A percentile compares a stretch with the other conserved stretches of the same genome.
Evolutionary conservation across 2,329 filamentous ascomycete species (phyloP).

Genomic region (Aspergillus piperis): DNA sequence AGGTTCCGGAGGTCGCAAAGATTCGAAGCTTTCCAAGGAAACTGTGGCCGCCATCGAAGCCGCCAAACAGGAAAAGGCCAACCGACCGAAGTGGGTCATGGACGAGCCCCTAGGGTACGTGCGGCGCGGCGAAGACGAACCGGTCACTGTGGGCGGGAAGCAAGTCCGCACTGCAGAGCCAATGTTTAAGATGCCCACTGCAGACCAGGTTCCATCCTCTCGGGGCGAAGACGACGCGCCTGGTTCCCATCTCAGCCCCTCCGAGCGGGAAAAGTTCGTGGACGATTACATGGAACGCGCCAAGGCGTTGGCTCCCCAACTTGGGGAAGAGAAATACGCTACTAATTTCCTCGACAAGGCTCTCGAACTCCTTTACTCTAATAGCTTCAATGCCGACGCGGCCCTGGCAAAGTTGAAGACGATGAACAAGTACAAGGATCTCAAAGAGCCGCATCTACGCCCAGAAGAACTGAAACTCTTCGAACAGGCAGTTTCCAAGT

Average conservation of each 20-base stretch:
- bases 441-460: conserved; percentile 82
- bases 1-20: conserved; percentile 66
- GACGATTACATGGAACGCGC: conserved; percentile 75
- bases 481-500: conserved; percentile 86
- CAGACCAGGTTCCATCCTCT: conserved; percentile 47
- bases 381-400: conserved; percentile 69
- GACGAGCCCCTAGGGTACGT: conserved; percentile 88
- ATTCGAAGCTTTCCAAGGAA: conserved; percentile 77
- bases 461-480: conserved; percentile 83
- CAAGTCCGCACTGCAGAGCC: conserved; percentile 72
- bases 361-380: conserved; percentile 69
- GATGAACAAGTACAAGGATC: conserved; percentile 66
- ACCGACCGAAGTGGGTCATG: conserved; percentile 88
- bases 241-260: conserved; percentile 36
- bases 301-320: conserved; percentile 62
- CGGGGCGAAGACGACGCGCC: conserved; percentile 47
- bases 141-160: conserved; percentile 63
- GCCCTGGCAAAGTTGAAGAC: conserved; percentile 71
- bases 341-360: conserved; percentile 90
- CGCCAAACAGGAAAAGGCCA: conserved; percentile 75
- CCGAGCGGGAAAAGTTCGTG: conserved; percentile 60
- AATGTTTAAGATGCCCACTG: conserved; percentile 73
- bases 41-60: conserved; percentile 75
- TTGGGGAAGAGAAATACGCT: conserved; percentile 72
- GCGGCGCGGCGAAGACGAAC: conserved; percentile 76